Conservation (phyloP, 106 monocot genomes). For the Dendrobium nobile region DNA sequence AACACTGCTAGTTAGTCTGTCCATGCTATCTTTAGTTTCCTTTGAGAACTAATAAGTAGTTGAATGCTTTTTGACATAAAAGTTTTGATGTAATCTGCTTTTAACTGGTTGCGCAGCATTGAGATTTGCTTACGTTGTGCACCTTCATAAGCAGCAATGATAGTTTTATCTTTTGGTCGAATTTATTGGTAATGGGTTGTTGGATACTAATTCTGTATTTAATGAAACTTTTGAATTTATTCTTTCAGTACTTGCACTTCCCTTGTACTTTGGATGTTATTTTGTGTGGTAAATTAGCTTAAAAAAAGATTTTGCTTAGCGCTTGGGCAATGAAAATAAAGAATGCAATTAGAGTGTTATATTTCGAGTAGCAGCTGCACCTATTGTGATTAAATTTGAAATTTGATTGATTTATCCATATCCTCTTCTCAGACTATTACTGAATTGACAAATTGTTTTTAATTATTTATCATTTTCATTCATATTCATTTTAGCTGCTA, state of each 20-base stretch:
- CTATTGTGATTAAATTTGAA: not conserved
- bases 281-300: not conserved
- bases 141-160: not conserved
- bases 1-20: no score
- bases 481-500: not conserved
- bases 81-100: not conserved
- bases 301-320: not conserved
- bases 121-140: not conserved
- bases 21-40: no score
- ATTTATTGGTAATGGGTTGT: not conserved
- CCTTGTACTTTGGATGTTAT: not conserved
- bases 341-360: not conserved
- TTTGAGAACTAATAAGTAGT: not conserved
- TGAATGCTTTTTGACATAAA: not conserved
- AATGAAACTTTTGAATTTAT: not conserved
- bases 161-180: not conserved
- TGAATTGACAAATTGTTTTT: not conserved
- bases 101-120: not conserved
- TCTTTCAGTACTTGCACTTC: not conserved
- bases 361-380: not conserved
- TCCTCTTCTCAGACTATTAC: not conserved
- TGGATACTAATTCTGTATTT: not conserved
- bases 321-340: not conserved
- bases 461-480: not conserved
- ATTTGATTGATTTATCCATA: not conserved